phyloP scores from a whole-genome alignment of 75 land plant genomes.

The Pinus tabuliformis region DNA sequence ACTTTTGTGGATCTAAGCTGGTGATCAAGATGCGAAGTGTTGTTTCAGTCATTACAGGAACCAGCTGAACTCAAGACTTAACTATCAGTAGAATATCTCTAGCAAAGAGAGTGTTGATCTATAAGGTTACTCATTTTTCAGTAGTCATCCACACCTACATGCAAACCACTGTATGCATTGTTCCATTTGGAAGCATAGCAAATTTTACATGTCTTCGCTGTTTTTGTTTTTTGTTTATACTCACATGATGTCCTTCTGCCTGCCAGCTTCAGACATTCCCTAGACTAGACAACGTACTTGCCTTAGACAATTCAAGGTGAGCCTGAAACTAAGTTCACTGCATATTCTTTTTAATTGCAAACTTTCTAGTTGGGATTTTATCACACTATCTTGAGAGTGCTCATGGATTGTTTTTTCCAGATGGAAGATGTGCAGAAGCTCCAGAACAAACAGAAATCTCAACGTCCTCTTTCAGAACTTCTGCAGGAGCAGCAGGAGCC shows the following conservation, averaged over 20 bases:
- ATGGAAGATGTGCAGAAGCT: neutral
- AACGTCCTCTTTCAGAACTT: neutral
- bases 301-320: too few relatives aligned
- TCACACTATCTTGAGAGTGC: neutral
- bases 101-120: too few relatives aligned
- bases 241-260: too few relatives aligned
- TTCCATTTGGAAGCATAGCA: neutral
- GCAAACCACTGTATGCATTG: neutral
- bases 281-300: too few relatives aligned
- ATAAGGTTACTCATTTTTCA: neutral
- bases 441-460: neutral
- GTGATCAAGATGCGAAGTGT: neutral
- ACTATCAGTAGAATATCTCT: too few relatives aligned
- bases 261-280: too few relatives aligned
- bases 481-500: constrained; percentile 5
- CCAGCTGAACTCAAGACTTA: neutral
- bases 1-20: neutral
- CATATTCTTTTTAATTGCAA: too few relatives aligned
- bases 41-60: neutral
- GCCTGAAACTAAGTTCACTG: too few relatives aligned
- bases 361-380: neutral
- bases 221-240: too few relatives aligned
- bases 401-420: neutral
- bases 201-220: neutral
- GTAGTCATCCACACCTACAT: neutral